Evolutionary conservation across 495 filamentous ascomycete genomes (phyloP), one percentile per base, ranked within the genome.

Genomic region (Neurospora tetrasperma): DNA sequence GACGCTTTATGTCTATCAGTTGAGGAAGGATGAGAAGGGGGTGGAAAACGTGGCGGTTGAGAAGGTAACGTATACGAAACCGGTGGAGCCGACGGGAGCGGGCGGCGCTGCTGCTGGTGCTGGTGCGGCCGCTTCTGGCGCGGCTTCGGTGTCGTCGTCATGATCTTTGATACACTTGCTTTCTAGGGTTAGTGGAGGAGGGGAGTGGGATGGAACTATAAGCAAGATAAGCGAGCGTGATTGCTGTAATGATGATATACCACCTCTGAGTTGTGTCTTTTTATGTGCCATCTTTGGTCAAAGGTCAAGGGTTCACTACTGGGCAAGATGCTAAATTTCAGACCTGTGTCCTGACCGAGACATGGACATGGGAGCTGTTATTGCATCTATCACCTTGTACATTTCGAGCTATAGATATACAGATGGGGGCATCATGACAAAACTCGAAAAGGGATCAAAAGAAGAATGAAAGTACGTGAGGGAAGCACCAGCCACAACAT

Each of bases 21-120:
- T 98, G 68, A 91, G 93, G 80, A 96, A 91, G 77, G 94, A 97
- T 78, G 90, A 87, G 72, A 93, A 94, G 74, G 96, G 96, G 2
- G 89, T 88, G 14, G 94, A 98, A 81, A 97, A 91, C 73, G 96
- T 99, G 18, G 92, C 91, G 39, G 96, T 99, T 48, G 96, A 99
- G 82, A 98, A 98, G 85, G 94, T 99, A 48, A 96, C 93, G 43
- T 99, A 94, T 81, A 93, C 96, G 77, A 98, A 98, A 85, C 92
- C 92, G 31, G 86, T 88, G 71, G 83, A 85, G 73, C 85, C 85
- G 35, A 82, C 84, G 27, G 82, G 81, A 5, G 79, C 79, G 12
- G 54, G 12, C 5, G 12, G 23, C 1, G 54, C 27, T 66, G 54
- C 27, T 66, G 54, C 54, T 66, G 54, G 27, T 66, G 54, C 54